Percentiles rank a stretch among this genome's conserved stretches.
Conservation (phyloP, 2,329 filamentous ascomycete species). For the Ascochyta fabae region DNA sequence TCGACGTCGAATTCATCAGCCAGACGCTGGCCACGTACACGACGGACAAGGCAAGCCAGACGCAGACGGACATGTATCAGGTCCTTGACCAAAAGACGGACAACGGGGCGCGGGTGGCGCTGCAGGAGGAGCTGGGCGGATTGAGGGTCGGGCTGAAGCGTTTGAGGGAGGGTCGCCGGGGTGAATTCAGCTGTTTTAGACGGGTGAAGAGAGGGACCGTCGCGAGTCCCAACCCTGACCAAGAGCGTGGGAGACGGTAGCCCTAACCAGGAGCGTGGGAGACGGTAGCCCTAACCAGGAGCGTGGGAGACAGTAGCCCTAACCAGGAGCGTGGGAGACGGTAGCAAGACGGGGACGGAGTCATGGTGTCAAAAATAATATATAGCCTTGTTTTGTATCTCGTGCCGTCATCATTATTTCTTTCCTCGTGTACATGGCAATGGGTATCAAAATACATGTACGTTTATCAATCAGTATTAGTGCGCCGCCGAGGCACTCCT, state of each 20-base stretch:
- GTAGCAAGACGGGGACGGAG: no score
- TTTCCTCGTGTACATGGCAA: not conserved
- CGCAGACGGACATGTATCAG: conserved; percentile 90
- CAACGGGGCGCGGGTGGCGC: conserved; percentile 76
- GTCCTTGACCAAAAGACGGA: conserved; percentile 89
- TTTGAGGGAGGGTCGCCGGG: conserved; percentile 46
- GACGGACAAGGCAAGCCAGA: conserved; percentile 78
- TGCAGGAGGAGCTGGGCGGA: conserved; percentile 88
- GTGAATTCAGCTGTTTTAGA: conserved; percentile 48
- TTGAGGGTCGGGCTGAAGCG: conserved; percentile 87
- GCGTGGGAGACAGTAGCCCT: no score
- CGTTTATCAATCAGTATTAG: not conserved
- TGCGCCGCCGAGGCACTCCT: conserved; percentile 11
- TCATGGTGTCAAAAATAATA: no score
- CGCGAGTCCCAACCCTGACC: conserved; percentile 2
- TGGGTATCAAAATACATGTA: conserved; percentile 1
- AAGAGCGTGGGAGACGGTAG: not conserved
- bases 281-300: no score
- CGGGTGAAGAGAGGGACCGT: conserved; percentile 34
- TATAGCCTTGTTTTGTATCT: not conserved
- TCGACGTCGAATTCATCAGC: conserved; percentile 95
- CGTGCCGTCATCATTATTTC: not conserved
- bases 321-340: no score
- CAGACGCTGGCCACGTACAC: conserved; percentile 92
- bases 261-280: no score